phyloP scores from a whole-genome alignment of 345 rosid species.

The Eucalyptus virginea region DNA sequence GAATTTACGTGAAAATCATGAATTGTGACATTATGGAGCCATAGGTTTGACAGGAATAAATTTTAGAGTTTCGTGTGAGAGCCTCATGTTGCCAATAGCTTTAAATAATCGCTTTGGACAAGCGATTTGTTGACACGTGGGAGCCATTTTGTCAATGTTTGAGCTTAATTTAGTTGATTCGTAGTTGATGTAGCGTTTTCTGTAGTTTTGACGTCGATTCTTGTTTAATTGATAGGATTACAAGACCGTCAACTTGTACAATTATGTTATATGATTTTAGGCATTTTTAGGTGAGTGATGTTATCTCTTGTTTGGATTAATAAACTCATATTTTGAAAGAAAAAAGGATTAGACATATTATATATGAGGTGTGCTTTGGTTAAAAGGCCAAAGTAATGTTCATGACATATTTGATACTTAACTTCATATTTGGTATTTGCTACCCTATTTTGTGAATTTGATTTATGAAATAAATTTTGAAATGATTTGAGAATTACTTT shows the following conservation, averaged over 20 bases:
- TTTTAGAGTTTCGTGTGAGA: not conserved
- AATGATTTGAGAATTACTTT: not conserved
- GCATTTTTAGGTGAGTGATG: not conserved
- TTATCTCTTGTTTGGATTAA: not conserved
- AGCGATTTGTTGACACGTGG: rapidly evolving
- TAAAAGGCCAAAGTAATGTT: not conserved
- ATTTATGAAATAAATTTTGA: not conserved
- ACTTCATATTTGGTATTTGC: not conserved
- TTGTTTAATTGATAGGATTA: not conserved
- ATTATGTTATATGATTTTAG: not conserved
- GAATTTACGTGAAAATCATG: not conserved
- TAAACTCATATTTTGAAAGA: not conserved
- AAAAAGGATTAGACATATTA: not conserved
- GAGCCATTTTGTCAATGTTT: not conserved
- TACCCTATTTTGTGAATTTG: not conserved
- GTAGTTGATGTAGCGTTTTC: no score
- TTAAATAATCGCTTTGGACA: not conserved
- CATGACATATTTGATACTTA: no score
- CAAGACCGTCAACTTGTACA: not conserved
- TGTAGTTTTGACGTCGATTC: no score
- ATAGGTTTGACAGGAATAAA: not conserved
- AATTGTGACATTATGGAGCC: not conserved
- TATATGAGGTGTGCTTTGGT: not conserved
- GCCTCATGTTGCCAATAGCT: not conserved
- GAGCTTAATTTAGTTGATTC: not conserved